A percentile compares a stretch with the other conserved stretches of the same genome.
Conservation (phyloP, 73 alveolate species). For the Paraurostyla sp. region DNA sequence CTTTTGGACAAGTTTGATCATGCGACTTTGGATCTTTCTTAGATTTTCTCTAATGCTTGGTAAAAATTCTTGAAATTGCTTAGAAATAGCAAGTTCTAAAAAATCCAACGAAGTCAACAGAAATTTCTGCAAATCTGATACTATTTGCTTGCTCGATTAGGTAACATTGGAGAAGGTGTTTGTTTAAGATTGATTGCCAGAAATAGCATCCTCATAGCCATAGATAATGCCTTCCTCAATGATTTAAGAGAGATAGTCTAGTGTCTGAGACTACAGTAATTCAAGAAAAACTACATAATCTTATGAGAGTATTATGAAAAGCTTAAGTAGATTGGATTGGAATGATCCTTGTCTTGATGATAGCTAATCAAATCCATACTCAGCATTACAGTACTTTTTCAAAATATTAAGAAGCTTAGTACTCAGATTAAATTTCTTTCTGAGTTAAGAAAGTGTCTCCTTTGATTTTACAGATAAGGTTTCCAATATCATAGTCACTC, state of each 20-base stretch:
- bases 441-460: constrained; percentile 19
- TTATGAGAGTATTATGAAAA: background rate
- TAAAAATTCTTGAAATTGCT: constrained; percentile 4
- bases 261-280: background rate
- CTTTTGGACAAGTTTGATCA: background rate
- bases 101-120: background rate
- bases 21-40: constrained; percentile 4
- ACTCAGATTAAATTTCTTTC: constrained; percentile 53
- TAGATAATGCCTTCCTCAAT: constrained; percentile 73
- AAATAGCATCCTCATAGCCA: constrained; percentile 58
- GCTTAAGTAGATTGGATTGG: constrained; percentile 25
- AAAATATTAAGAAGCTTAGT: constrained; percentile 15
- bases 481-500: constrained; percentile 58
- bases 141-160: background rate
- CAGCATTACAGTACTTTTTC: constrained; percentile 71
- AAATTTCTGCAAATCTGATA: background rate
- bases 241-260: constrained; percentile 47
- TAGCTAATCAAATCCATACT: constrained; percentile 72
- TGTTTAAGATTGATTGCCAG: constrained; percentile 2
- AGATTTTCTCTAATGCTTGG: constrained; percentile 35
- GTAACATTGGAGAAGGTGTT: background rate
- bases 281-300: constrained; percentile 22
- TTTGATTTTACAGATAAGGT: constrained; percentile 5
- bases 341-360: constrained; percentile 61
- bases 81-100: background rate